Evolutionary conservation across 2,329 filamentous ascomycete genomes (phyloP), one percentile per base, ranked within the genome.

Genomic region (Pleoardoris graminearum): DNA sequence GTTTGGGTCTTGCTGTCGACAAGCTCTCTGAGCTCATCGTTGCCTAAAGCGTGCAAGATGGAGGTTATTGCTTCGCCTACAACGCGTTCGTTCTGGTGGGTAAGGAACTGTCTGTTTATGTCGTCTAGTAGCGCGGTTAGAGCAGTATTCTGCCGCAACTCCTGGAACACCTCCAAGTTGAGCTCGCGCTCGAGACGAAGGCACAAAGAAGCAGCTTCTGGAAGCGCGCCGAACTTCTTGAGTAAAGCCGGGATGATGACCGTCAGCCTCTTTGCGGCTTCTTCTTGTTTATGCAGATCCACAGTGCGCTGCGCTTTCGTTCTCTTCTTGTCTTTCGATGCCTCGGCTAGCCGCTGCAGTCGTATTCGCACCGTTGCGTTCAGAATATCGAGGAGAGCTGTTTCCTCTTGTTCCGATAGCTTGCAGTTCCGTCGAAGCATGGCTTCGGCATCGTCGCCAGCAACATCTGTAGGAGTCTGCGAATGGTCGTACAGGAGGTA

Each of bases 401-500:
- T 81, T 69, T 97, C 93, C 70, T 99, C 92, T 12, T 82, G 83
- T 38, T 88, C 82, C 22, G 83, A 81, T 4, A 93, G 86, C 36
- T 88, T 89, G 61, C 90, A 88, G 23, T 87, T 83, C 55, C 83
- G 82, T 65, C 88, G 90, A 45, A 95, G 82, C 22, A 82, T 80
- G 16, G 78, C 78, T 45, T 89, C 83, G 1, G 84, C 75, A 54
- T 86, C 83, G 23, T 82, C 82, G 42, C 82, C 81, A 2, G 80
- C 72, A 59, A 80, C 74, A 62, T 85, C 77, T 71, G 84, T 69
- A 66, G 76, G 58, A 17, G 66, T 68, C 25, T 71, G 67, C 0
- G 91, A 94, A 72, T 97, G 92, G 65, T 99, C 94, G 69, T 90
- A 96, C 1, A 99, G 79, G 6, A 99, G 82, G 71, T 97, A 99